Percentiles rank a stretch among this genome's conserved stretches.
phyloP scores from a whole-genome alignment of 106 monocot genomes.

The Phalaenopsis aphrodite region DNA sequence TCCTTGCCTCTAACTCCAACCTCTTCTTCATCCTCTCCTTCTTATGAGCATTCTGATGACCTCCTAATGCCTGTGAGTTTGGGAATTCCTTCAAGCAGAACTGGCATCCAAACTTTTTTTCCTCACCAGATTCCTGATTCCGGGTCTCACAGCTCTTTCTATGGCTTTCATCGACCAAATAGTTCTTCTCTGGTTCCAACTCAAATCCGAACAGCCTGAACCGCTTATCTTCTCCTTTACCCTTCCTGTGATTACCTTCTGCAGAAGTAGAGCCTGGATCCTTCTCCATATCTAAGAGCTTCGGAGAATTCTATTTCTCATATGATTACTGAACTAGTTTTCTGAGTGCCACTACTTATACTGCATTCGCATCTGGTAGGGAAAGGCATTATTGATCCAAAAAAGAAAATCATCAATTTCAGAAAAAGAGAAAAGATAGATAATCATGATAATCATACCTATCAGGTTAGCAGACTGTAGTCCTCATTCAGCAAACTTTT shows the following conservation, averaged over 20 bases:
- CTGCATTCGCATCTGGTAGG: not conserved
- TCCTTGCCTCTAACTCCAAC: slow-evolving; percentile 45
- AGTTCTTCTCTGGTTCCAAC: slow-evolving; percentile 8
- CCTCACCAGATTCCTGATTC: not conserved
- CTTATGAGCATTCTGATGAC: slow-evolving; percentile 86
- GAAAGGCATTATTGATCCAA: not conserved
- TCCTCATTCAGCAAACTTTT: slow-evolving; percentile 2
- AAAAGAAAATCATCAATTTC: slow-evolving; percentile 4
- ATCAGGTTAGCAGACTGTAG: not conserved
- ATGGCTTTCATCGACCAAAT: not conserved
- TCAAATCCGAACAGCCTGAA: slow-evolving; percentile 57
- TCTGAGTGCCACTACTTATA: slow-evolving; percentile 9
- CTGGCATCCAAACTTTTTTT: slow-evolving; percentile 44
- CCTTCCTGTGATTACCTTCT: not conserved
- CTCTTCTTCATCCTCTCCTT: slow-evolving; percentile 73
- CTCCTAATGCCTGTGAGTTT: slow-evolving; percentile 70
- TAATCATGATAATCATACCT: not conserved
- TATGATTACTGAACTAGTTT: not conserved
- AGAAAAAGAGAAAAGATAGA: slow-evolving; percentile 2
- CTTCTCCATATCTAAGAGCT: slow-evolving; percentile 5
- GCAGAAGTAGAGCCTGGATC: not conserved
- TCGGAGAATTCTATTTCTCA: not conserved
- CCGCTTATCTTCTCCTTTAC: slow-evolving; percentile 27
- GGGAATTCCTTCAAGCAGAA: slow-evolving; percentile 65
- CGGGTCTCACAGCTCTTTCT: not conserved